phyloP scores from a whole-genome alignment of 2,329 filamentous ascomycete genomes.

The Tolypocladium cylindrosporum region DNA sequence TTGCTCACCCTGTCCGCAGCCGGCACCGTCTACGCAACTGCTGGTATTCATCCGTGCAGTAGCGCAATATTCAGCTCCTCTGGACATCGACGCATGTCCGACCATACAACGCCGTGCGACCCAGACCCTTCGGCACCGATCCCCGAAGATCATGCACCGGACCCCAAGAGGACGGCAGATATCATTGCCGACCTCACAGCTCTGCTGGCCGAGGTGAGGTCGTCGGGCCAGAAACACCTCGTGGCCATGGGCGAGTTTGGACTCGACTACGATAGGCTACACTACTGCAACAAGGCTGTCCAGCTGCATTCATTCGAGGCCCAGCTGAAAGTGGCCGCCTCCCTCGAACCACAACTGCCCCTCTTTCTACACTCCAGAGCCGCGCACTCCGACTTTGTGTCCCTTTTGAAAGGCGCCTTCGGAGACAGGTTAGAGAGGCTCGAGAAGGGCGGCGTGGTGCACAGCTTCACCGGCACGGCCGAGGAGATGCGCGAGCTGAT shows the following conservation, averaged over 20 bases:
- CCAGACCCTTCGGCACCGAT: constrained; percentile 37
- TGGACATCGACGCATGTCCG: constrained; percentile 27
- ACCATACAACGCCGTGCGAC: constrained; percentile 38
- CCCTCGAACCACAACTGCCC: constrained; percentile 61
- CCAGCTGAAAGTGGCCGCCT: constrained; percentile 70
- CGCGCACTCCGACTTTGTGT: constrained; percentile 75
- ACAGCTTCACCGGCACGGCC: constrained; percentile 84
- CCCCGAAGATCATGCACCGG: constrained; percentile 37
- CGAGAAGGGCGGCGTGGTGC: constrained; percentile 72
- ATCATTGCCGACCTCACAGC: constrained; percentile 51
- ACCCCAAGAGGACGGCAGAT: constrained; percentile 30
- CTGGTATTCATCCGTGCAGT: constrained; percentile 89
- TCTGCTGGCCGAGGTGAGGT: constrained; percentile 51
- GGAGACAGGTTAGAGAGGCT: constrained; percentile 52
- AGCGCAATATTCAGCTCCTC: constrained; percentile 64
- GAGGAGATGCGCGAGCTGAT: constrained; percentile 79
- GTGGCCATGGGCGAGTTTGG: constrained; percentile 92
- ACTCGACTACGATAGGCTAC: constrained; percentile 88
- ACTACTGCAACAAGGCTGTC: constrained; percentile 66
- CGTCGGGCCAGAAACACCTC: constrained; percentile 31
- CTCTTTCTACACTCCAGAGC: constrained; percentile 89
- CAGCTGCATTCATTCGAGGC: constrained; percentile 79
- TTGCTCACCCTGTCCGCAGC: constrained; percentile 34
- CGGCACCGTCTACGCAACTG: constrained; percentile 75
- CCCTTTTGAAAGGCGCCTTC: constrained; percentile 51